Evolutionary conservation across 768 basidiomycete genomes (phyloP), one percentile per base, ranked within the genome.

Genomic region (Tephrocybe rancida): DNA sequence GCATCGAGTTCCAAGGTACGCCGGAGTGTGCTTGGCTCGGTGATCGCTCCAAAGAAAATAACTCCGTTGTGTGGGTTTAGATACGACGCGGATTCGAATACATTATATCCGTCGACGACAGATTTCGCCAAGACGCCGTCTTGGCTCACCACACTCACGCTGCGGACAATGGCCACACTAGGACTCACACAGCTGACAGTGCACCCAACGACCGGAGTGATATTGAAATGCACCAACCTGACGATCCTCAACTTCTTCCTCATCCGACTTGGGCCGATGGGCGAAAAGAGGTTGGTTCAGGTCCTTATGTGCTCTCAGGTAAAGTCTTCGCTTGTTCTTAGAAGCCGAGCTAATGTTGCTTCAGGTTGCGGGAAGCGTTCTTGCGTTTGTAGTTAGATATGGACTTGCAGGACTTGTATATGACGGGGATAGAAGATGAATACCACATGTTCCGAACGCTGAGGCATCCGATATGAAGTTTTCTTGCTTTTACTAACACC

Each of bases 171-270:
- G 45, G 77, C 86, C 2, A 58, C 73, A 1, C 64, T 97, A 9
- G 81, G 89, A 3, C 72, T 95, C 18, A 85, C 90, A 26, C 72
- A 85, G 27, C 71, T 97, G 5, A 84, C 80, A 25, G 56, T 73
- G 16, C 79, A 86, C 60, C 71, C 80, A 13, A 74, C 63, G 39
- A 85, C 74, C 21, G 84, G 84, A 10, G 68, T 66, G 22, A 86
- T 97, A 59, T 64, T 77, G 2, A 86, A 88, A 54, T 79, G 85
- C 3, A 94, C 90, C 30, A 99, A 99, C 69, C 71, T 98, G 55
- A 99, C 97, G 0, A 86, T 99, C 54, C 75, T 96, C 27, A 98
- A 97, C 67, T 81, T 89, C 49, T 78, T 97, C 49, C 78, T 99
- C 26, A 72, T 96, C 21, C 78, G 83, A 19, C 65, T 90, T 5